Base-by-base conservation (phyloP, 176 grass and related monocot genomes). In the Stipa capillata region DNA sequence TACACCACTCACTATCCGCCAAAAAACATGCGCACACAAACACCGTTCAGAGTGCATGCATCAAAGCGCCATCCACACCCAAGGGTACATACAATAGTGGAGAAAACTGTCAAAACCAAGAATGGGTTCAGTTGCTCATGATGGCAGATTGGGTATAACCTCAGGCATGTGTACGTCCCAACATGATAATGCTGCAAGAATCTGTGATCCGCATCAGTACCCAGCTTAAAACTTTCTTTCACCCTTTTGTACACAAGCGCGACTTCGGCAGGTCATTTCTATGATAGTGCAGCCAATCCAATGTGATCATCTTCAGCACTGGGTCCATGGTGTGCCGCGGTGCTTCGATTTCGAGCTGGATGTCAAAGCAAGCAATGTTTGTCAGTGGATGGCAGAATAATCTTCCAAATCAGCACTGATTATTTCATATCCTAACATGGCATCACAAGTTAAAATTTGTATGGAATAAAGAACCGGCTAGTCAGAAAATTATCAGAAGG, bases 201-300 rank as follows among this genome's bases (percentile, higher is more conserved):
- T 78, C 36, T 37, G 21, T 7, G 1, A 54, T 16, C 56, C 47
- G 57, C 44, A 65, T 18, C 10, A 84, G 36, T 47, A 59, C 59
- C 49, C 32, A 79, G 45, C 21, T 62, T 71, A 75, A 39, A 67
- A 50, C 12, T 7, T 44, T 44, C 9, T 17, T 34, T 42, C 73
- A 36, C 54, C 59, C 51, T 45, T 88, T 74, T 84, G 63, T 80
- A 89, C 68, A 84, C 0, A 41, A n/a, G 32, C 42, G 20, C 27
- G 73, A 59, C 44, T 36, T 69, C 60, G 8, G 63, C 34, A 29
- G 43, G 43, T 80, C 69, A 80, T 77, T 54, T 76, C 57, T 79
- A 92, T 70, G 87, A 92, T 62, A 94, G 67, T 61, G 92, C 77
- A 50, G 92, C 95, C 44, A 98, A 81, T 82, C 95, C 92, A 83